Conservation (phyloP, 495 filamentous ascomycete genomes). For the Penicillium silybi region DNA sequence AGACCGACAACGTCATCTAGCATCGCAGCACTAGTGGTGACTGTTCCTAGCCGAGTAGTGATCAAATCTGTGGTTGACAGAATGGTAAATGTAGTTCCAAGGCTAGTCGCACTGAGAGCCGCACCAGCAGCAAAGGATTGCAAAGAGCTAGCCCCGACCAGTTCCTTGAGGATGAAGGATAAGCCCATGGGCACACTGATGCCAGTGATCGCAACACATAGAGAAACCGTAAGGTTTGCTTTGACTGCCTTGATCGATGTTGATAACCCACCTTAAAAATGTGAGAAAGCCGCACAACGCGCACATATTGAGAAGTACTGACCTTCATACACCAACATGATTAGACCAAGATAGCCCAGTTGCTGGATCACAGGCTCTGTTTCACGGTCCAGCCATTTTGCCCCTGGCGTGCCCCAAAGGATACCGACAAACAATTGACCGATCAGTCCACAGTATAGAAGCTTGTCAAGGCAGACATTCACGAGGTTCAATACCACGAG, state of each 20-base stretch:
- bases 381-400: conserved; percentile 45
- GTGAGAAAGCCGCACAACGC: not conserved
- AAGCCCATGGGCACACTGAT: conserved; percentile 63
- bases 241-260: conserved; percentile 57
- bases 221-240: conserved; percentile 56
- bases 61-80: conserved; percentile 54
- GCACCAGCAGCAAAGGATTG: conserved; percentile 74
- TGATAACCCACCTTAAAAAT: conserved; percentile 56
- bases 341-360: conserved; percentile 73
- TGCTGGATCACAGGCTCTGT: conserved; percentile 57
- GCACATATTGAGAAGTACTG: not conserved
- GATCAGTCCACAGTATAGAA: conserved; percentile 67
- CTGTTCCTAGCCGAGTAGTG: conserved; percentile 61
- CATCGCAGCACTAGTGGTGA: conserved; percentile 71
- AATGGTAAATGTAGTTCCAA: conserved; percentile 78
- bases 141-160: conserved; percentile 43
- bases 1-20: conserved; percentile 80
- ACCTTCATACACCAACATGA: conserved; percentile 73
- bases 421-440: conserved; percentile 73
- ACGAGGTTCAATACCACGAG: conserved; percentile 61
- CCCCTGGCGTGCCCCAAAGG: conserved; percentile 61
- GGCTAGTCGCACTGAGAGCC: conserved; percentile 68
- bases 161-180: conserved; percentile 54
- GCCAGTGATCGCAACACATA: conserved; percentile 59
- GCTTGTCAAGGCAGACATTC: conserved; percentile 54